A percentile compares a stretch with the other conserved stretches of the same genome.
These are phyloP conservation scores for Geranium incanum DNA, from an alignment of 441 rosid genomes.

Conservation along the genomic window DNA sequence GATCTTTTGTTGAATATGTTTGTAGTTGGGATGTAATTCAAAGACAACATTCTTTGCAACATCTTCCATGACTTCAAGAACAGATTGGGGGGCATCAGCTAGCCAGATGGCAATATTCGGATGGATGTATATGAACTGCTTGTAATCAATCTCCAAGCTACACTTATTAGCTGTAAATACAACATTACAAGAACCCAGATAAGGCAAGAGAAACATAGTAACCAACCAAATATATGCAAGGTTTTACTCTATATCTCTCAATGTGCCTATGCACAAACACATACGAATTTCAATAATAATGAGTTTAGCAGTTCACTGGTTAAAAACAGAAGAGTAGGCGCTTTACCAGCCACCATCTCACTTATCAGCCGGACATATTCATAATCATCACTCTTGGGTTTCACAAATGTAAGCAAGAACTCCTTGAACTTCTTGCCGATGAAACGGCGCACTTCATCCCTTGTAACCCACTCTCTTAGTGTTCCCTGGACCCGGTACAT, in stretches of 20 bases:
- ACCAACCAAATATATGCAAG: not conserved
- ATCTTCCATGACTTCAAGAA: conserved; percentile 96
- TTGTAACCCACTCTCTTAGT: conserved; percentile 91
- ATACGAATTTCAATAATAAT: not conserved
- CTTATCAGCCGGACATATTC: conserved; percentile 78
- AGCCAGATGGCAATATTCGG: conserved; percentile 97
- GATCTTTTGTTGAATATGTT: conserved; percentile 72
- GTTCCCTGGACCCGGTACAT: conserved; percentile 93
- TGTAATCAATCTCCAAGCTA: conserved; percentile 88
- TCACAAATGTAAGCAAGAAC: conserved; percentile 69
- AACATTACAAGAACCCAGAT: not conserved
- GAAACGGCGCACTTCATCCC: conserved; percentile 92
- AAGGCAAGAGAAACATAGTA: not conserved
- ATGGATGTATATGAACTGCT: conserved; percentile 75
- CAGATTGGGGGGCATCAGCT: conserved; percentile 98
- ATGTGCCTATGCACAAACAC: not conserved
- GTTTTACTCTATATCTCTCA: not conserved
- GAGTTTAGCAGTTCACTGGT: not conserved
- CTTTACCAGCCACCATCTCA: conserved; percentile 85
- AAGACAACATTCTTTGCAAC: conserved; percentile 69
- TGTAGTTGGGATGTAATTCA: conserved; percentile 81
- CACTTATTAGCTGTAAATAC: conserved; percentile 75
- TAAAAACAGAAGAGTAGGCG: conserved; percentile 9
- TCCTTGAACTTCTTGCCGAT: conserved; percentile 85
- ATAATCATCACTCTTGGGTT: conserved; percentile 56